phyloP scores from a whole-genome alignment of 345 rosid genomes.

The Orychophragmus violaceus region DNA sequence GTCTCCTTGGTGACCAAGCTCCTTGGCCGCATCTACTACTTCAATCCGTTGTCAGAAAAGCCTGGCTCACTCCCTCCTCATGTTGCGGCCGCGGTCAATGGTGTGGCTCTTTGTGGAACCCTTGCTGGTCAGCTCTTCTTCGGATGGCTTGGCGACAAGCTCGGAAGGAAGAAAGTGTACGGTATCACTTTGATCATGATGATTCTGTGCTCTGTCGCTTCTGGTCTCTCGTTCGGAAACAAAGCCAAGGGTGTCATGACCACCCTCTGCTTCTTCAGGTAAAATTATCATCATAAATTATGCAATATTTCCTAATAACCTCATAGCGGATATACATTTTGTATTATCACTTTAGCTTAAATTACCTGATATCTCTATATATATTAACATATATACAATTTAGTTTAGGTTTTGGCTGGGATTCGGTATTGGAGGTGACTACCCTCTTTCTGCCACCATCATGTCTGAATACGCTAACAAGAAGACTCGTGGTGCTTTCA shows the following conservation, averaged over 20 bases:
- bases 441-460: slow-evolving; percentile 78
- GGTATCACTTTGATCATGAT: slow-evolving; percentile 37
- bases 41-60: slow-evolving; percentile 2
- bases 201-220: slow-evolving; percentile 32
- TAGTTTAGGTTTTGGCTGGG: slow-evolving; percentile 56
- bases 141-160: slow-evolving; percentile 42
- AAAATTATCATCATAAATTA: neutral
- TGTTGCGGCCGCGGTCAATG: slow-evolving; percentile 36
- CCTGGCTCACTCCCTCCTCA: slow-evolving; percentile 37
- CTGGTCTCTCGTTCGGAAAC: slow-evolving; percentile 32
- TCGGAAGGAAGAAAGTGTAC: slow-evolving; percentile 36
- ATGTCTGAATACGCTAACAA: slow-evolving; percentile 84
- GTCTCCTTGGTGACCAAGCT: slow-evolving; percentile 36
- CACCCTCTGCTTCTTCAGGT: slow-evolving; percentile 41
- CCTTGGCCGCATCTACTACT: slow-evolving; percentile 44
- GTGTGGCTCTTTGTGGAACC: slow-evolving; percentile 33
- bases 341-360: too few relatives aligned
- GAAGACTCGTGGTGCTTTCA: slow-evolving; percentile 75
- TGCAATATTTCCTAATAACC: neutral
- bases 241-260: slow-evolving; percentile 26
- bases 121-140: slow-evolving; percentile 38
- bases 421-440: slow-evolving; percentile 78
- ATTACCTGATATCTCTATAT: neutral
- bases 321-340: too few relatives aligned
- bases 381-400: slow-evolving; percentile 21